These are phyloP conservation scores for Aspergillus asperescens DNA, from an alignment of 495 filamentous ascomycete species.

Conservation along the genomic window DNA sequence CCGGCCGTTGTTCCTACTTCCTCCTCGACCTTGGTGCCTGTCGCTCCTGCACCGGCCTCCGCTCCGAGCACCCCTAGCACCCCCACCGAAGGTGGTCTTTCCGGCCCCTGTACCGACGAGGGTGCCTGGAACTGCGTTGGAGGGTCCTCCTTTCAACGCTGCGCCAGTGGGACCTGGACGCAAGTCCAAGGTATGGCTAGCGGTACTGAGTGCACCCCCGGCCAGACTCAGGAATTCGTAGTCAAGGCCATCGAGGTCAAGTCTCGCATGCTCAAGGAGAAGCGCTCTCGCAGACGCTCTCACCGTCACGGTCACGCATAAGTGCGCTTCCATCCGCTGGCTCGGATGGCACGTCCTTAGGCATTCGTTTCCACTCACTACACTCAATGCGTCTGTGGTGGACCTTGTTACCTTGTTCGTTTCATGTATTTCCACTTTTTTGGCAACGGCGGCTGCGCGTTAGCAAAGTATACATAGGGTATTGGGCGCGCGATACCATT, in stretches of 20 bases:
- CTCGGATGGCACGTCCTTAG: background rate
- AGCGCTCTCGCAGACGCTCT: slow-evolving; percentile 31
- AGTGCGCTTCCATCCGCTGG: slow-evolving; percentile 2
- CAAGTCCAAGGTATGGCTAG: slow-evolving; percentile 46
- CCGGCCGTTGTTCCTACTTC: slow-evolving; percentile 24
- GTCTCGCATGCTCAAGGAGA: slow-evolving; percentile 27
- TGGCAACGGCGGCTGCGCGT: background rate
- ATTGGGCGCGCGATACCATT: background rate
- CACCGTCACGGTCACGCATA: slow-evolving; percentile 23
- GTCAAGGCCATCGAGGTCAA: slow-evolving; percentile 25
- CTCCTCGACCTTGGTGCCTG: slow-evolving; percentile 15
- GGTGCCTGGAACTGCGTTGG: slow-evolving; percentile 60
- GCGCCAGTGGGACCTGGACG: slow-evolving; percentile 59
- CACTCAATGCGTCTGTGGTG: background rate
- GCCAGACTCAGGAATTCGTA: slow-evolving; percentile 42
- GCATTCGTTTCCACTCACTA: slow-evolving; percentile 10
- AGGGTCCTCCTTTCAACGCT: slow-evolving; percentile 55
- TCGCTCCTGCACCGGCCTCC: slow-evolving; percentile 11
- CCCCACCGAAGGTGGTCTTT: slow-evolving; percentile 23
- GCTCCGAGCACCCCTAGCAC: slow-evolving; percentile 1
- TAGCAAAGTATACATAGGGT: background rate
- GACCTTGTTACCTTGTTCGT: slow-evolving; percentile 14
- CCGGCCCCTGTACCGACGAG: slow-evolving; percentile 36
- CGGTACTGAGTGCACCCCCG: slow-evolving; percentile 55
- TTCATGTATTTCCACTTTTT: slow-evolving; percentile 12